phyloP scores from a whole-genome alignment of 768 basidiomycete genomes.

The Leccinellum luteum region DNA sequence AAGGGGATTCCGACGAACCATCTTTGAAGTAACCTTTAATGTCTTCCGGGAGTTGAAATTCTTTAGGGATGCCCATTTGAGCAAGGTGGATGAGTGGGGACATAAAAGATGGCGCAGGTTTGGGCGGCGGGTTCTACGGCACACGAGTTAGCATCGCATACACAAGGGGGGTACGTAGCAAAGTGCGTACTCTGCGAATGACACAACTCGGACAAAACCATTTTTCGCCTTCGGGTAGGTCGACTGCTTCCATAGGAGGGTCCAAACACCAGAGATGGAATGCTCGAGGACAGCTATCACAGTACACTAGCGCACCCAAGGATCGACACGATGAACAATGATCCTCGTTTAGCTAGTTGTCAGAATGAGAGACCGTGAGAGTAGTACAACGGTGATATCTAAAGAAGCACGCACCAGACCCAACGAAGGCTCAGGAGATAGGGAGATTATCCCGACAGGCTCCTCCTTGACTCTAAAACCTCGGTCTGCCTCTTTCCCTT shows the following conservation, averaged over 20 bases:
- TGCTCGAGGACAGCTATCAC: constrained; percentile 93
- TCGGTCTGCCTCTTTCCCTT: constrained; percentile 43
- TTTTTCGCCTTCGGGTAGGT: constrained; percentile 75
- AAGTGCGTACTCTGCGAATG: constrained; percentile 56
- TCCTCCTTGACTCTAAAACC: constrained; percentile 46
- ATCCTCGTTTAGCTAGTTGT: constrained; percentile 63
- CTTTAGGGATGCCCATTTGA: constrained; percentile 66
- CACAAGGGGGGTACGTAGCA: not conserved
- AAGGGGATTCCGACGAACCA: constrained; percentile 47
- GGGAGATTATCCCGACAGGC: constrained; percentile 32
- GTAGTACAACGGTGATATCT: constrained; percentile 2
- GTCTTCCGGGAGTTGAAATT: constrained; percentile 86
- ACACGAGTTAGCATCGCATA: constrained; percentile 13
- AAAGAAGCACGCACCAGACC: constrained; percentile 35
- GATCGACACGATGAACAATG: constrained; percentile 85
- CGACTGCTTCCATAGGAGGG: constrained; percentile 86
- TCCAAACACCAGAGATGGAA: constrained; percentile 98
- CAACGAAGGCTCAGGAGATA: constrained; percentile 35
- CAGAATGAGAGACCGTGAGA: constrained; percentile 15
- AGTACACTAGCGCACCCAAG: constrained; percentile 85
- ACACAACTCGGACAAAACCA: constrained; percentile 80
- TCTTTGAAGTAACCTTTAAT: constrained; percentile 83
- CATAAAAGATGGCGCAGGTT: constrained; percentile 66
- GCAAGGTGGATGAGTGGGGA: constrained; percentile 70
- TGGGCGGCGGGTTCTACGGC: constrained; percentile 57